phyloP scores from a whole-genome alignment of 2,329 filamentous ascomycete species.

The Metarhizium robertsii region DNA sequence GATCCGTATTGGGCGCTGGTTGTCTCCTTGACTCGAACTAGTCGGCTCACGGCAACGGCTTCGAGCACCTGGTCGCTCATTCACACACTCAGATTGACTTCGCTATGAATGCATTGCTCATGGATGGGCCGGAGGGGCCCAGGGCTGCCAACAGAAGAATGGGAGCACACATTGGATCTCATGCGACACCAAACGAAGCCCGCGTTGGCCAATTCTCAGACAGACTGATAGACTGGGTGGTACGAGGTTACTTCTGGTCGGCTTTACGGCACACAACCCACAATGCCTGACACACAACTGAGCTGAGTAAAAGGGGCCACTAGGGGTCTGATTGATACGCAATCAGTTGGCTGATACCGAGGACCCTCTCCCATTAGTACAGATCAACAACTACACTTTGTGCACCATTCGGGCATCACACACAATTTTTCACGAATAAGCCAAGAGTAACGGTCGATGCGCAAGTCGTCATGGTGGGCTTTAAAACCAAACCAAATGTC shows the following conservation, averaged over 20 bases:
- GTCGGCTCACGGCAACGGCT: conserved; percentile 3
- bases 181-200: neutral
- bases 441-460: no score
- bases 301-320: no score
- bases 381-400: no score
- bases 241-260: neutral
- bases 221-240: neutral
- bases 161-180: neutral
- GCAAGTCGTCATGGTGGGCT: no score
- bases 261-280: neutral
- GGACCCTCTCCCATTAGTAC: neutral
- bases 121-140: neutral
- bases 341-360: neutral
- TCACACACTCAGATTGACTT: neutral
- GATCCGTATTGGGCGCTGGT: neutral
- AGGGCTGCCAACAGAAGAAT: neutral
- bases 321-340: neutral
- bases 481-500: no score
- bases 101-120: neutral
- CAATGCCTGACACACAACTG: neutral
- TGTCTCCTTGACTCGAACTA: neutral
- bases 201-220: no score
- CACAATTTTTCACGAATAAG: no score
- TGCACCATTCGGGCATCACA: no score
- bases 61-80: neutral